These are phyloP conservation scores for Crithidia sp. DNA, from an alignment of 208 protist species.

Conservation along the genomic window DNA sequence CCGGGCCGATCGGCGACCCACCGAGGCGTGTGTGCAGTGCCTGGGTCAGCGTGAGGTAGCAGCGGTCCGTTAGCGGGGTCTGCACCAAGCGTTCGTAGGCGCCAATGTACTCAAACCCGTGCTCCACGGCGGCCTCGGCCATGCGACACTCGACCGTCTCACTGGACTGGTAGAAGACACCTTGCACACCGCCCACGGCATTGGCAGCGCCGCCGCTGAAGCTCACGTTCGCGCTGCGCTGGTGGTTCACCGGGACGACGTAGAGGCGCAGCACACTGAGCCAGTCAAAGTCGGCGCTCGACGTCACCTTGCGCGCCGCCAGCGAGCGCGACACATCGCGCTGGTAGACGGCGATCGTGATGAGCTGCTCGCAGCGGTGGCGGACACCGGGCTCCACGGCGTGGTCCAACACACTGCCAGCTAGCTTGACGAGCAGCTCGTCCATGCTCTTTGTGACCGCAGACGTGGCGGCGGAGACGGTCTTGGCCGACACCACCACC, in stretches of 20 bases:
- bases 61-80: slow-evolving; percentile 98
- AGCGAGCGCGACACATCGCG: slow-evolving; percentile 93
- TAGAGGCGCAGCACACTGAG: slow-evolving; percentile 96
- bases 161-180: not conserved
- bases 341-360: slow-evolving; percentile 99
- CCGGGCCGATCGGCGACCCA: slow-evolving; percentile 97
- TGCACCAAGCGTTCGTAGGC: slow-evolving; percentile 97
- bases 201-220: slow-evolving; percentile 9
- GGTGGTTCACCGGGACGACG: slow-evolving; percentile 36
- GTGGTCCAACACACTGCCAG: slow-evolving; percentile 54
- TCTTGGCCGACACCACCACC: not conserved
- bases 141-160: slow-evolving; percentile 93
- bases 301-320: slow-evolving; percentile 42
- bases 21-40: slow-evolving; percentile 97
- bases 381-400: slow-evolving; percentile 48
- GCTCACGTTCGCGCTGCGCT: slow-evolving; percentile 15
- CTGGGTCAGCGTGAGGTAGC: slow-evolving; percentile 99
- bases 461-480: slow-evolving; percentile 19
- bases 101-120: slow-evolving; percentile 99
- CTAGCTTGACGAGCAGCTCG: slow-evolving; percentile 86
- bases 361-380: slow-evolving; percentile 97
- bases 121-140: slow-evolving; percentile 95
- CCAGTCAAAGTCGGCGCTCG: slow-evolving; percentile 96
- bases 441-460: slow-evolving; percentile 65
- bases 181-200: not conserved